Conservation (phyloP, 345 rosid species). For the Reutealis trisperma region DNA sequence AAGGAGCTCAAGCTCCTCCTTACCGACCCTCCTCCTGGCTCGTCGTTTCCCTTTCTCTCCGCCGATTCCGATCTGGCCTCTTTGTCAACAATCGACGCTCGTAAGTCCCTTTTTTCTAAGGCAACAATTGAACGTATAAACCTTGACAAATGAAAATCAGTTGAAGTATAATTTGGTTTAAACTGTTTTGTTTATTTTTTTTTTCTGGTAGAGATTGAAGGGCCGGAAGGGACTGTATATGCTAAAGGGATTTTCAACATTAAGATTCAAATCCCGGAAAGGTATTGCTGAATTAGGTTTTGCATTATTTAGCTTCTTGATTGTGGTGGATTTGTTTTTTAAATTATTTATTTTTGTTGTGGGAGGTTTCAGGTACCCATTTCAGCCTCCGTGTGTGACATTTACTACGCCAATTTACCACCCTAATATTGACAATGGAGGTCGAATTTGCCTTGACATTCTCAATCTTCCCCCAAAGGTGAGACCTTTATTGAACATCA, state of each 20-base stretch:
- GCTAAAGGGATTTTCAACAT: constrained; percentile 63
- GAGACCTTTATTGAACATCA: not conserved
- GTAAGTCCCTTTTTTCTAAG: constrained; percentile 39
- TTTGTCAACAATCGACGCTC: constrained; percentile 64
- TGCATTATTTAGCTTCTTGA: not conserved
- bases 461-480: constrained; percentile 93
- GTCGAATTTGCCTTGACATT: constrained; percentile 90
- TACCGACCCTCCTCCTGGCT: constrained; percentile 74
- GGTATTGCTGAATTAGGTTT: constrained; percentile 33
- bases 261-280: constrained; percentile 76
- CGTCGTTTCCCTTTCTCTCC: constrained; percentile 65
- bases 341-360: not conserved
- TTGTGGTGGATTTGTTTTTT: not conserved
- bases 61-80: constrained; percentile 44
- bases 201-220: constrained; percentile 51
- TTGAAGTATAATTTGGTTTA: too few species aligned
- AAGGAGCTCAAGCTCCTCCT: constrained; percentile 86
- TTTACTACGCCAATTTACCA: constrained; percentile 78
- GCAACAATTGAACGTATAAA: not conserved
- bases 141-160: too few species aligned
- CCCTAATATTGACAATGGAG: constrained; percentile 79
- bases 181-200: not conserved
- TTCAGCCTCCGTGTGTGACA: constrained; percentile 83
- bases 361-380: constrained; percentile 56
- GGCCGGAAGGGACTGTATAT: constrained; percentile 76